phyloP scores from a whole-genome alignment of 495 filamentous ascomycete genomes.

The Hypoxylon fragiforme region DNA sequence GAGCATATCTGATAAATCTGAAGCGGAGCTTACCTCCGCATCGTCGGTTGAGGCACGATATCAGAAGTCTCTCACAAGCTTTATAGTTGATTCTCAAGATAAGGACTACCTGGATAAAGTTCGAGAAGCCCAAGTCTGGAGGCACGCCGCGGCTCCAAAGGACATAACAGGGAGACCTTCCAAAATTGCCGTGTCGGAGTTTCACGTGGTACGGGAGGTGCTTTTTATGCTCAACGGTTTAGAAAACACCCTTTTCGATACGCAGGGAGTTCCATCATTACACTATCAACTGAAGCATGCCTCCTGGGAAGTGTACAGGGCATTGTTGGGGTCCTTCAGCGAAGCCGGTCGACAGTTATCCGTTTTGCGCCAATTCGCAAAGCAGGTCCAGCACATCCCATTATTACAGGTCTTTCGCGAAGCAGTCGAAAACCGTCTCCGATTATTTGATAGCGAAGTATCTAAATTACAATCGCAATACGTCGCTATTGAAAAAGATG shows the following conservation, averaged over 20 bases:
- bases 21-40: conserved; percentile 43
- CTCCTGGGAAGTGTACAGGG: conserved; percentile 48
- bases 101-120: conserved; percentile 53
- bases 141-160: conserved; percentile 36
- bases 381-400: conserved; percentile 42
- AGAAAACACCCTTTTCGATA: conserved; percentile 70
- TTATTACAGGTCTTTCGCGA: conserved; percentile 56
- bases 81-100: conserved; percentile 41
- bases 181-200: conserved; percentile 64
- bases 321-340: conserved; percentile 44
- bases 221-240: conserved; percentile 85
- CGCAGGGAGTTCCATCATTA: conserved; percentile 38
- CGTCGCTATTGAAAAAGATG: conserved; percentile 46
- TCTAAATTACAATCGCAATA: conserved; percentile 50
- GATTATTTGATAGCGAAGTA: conserved; percentile 48
- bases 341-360: conserved; percentile 45
- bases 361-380: conserved; percentile 41
- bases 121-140: conserved; percentile 68
- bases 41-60: conserved; percentile 47
- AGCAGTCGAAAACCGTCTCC: conserved; percentile 46
- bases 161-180: conserved; percentile 40
- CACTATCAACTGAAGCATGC: conserved; percentile 43
- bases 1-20: conserved; percentile 40
- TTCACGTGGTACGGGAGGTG: conserved; percentile 74
- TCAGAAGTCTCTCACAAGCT: conserved; percentile 42